Evolutionary conservation across 1,139 yeast species (phyloP).

Genomic region (Geotrichum citri-aurantii): DNA sequence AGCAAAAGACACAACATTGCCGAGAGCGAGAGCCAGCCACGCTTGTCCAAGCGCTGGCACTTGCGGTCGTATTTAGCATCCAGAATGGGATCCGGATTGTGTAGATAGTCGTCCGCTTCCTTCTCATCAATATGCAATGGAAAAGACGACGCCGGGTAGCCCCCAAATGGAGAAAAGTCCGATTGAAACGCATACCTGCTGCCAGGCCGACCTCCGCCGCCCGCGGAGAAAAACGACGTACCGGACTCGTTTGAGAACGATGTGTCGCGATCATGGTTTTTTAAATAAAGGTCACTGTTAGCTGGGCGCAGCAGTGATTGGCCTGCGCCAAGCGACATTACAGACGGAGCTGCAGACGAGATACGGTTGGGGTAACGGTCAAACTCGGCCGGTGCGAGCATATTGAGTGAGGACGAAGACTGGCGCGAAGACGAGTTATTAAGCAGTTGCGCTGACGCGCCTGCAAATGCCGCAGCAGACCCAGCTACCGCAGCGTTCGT

Average conservation of each 20-base stretch:
- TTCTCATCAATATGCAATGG: slow-evolving; percentile 83
- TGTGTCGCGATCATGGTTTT: slow-evolving; percentile 19
- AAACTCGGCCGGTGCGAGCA: slow-evolving; percentile 31
- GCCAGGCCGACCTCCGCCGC: slow-evolving; percentile 6
- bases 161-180: slow-evolving; percentile 78
- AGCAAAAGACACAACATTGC: slow-evolving; percentile 53
- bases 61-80: slow-evolving; percentile 73
- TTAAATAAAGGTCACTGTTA: slow-evolving; percentile 11
- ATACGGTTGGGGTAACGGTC: slow-evolving; percentile 38
- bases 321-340: slow-evolving; percentile 19
- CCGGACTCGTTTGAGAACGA: slow-evolving; percentile 28
- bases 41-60: slow-evolving; percentile 45
- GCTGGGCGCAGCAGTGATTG: slow-evolving; percentile 27
- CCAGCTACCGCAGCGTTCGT: slow-evolving; percentile 17
- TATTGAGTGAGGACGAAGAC: slow-evolving; percentile 15
- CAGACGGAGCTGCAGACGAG: slow-evolving; percentile 25
- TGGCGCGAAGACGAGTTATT: slow-evolving; percentile 10
- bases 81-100: slow-evolving; percentile 86
- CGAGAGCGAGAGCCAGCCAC: slow-evolving; percentile 37
- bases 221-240: slow-evolving; percentile 26
- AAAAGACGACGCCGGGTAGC: slow-evolving; percentile 83
- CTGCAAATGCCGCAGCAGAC: slow-evolving; percentile 18
- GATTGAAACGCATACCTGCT: slow-evolving; percentile 36
- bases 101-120: slow-evolving; percentile 87
- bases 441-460: slow-evolving; percentile 10